A percentile compares a stretch with the other conserved stretches of the same genome.
Conservation (phyloP, 176 grass and related monocot genomes). For the Guadua angustifolia region DNA sequence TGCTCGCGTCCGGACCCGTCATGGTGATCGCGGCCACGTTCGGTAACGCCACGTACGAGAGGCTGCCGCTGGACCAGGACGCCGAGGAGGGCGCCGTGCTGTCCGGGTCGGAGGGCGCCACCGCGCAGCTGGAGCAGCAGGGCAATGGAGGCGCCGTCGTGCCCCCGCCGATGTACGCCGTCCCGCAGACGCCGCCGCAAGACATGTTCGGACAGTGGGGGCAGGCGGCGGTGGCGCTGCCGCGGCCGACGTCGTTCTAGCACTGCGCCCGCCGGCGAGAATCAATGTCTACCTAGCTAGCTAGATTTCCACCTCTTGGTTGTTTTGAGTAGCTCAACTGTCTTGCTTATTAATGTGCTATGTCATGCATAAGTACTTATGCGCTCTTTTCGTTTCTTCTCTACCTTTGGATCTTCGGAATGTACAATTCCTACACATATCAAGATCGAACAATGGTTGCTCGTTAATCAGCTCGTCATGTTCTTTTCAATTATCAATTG, state of each 20-base stretch:
- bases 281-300: constrained; percentile 27
- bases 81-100: constrained; percentile 51
- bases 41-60: constrained; percentile 86
- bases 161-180: constrained; percentile 56
- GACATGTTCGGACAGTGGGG: constrained; percentile 81
- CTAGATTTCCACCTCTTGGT: constrained; percentile 36
- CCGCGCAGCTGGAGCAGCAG: constrained; percentile 46
- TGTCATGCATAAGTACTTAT: constrained; percentile 41
- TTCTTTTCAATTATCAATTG: background rate
- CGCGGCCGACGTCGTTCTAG: constrained; percentile 59
- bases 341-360: constrained; percentile 51
- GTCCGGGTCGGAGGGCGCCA: constrained; percentile 51
- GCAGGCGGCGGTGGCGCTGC: constrained; percentile 52
- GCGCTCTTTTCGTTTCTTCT: constrained; percentile 37
- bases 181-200: constrained; percentile 55
- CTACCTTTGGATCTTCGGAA: background rate
- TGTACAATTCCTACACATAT: constrained; percentile 39
- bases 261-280: background rate
- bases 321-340: constrained; percentile 36
- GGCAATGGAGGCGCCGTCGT: constrained; percentile 42
- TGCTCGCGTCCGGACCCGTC: constrained; percentile 79
- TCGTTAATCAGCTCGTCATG: background rate
- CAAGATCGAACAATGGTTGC: constrained; percentile 8
- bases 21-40: constrained; percentile 96
- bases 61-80: constrained; percentile 75